Base-by-base conservation (phyloP, 352 stramenopile genomes). In the Peronospora destructor region DNA sequence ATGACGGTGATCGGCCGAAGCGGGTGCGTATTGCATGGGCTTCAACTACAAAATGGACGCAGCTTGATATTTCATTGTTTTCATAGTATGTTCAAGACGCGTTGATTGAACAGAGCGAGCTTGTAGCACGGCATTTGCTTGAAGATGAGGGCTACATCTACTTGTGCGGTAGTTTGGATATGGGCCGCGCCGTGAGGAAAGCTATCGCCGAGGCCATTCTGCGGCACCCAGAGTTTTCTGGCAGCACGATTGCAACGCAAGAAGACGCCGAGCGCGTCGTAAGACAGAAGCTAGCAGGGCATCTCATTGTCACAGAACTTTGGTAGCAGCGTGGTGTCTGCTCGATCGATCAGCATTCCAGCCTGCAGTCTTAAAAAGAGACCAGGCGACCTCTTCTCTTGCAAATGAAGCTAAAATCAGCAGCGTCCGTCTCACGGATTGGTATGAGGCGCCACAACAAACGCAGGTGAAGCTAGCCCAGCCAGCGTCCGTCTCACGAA, bases 181-280 rank as follows among this genome's bases (percentile, higher is more conserved):
- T 93, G 79, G 80, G 83, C 5, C 75, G 76, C 14, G 76, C 76
- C 9, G 77, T 85, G 46, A 91, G 88, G 68, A 71, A 70, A 7
- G 66, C 68, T 11, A 73, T 93, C 19, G 62, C 71, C 2, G 6
- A 57, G 6, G 75, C 74, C 37, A 57, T 91, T 28, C 42, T 68
- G 14, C 47, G 56, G 37, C 78, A 87, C 53, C 54, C 57, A 0
- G 47, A 67, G n/a, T 54, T 61, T 43, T 76, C 52, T 17, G 36
- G 54, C 36, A 39, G 29, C 9, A 14, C 32, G 16, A 64, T 69
- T 23, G n/a, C 43, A 25, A 67, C 45, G 8, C 62, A 79, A 50
- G 45, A 60, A 39, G 65, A 58, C 8, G 74, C 70, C 28, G 71
- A 84, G 57, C 60, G 59, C 10, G 43, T 74, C 42, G 64, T 89